Percentiles rank a stretch among this genome's conserved stretches.
phyloP scores from a whole-genome alignment of 306 rosid genomes.

The Alnus rubra region DNA sequence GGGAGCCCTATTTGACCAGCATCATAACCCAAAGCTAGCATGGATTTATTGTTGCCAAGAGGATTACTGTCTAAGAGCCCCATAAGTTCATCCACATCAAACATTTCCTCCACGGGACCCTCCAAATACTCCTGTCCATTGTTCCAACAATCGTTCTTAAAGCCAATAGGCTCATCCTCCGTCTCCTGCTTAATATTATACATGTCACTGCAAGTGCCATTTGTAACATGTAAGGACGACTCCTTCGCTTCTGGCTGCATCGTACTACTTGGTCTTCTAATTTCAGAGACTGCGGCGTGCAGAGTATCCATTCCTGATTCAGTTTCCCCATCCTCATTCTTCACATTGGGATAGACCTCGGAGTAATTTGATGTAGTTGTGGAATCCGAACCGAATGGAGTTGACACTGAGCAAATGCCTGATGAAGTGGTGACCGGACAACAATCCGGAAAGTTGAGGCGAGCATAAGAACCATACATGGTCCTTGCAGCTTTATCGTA shows the following conservation, averaged over 20 bases:
- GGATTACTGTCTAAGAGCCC: constrained; percentile 42
- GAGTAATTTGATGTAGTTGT: constrained; percentile 52
- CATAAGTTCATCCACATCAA: constrained; percentile 61
- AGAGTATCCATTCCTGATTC: constrained; percentile 2
- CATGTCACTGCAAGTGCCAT: constrained; percentile 32
- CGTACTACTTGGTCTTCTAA: constrained; percentile 23
- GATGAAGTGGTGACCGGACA: constrained; percentile 33
- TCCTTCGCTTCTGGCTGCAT: constrained; percentile 37
- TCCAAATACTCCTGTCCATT: constrained; percentile 29
- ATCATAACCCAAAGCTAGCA: constrained; percentile 25
- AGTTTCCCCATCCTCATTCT: constrained; percentile 36
- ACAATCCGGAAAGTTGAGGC: constrained; percentile 70
- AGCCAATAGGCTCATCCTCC: not conserved
- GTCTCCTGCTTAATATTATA: constrained; percentile 1
- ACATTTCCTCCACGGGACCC: constrained; percentile 56
- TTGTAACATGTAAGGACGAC: constrained; percentile 30
- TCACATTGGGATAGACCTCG: constrained; percentile 45
- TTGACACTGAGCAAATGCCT: constrained; percentile 42
- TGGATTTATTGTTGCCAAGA: constrained; percentile 18
- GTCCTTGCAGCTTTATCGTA: constrained; percentile 93
- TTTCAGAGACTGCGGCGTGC: constrained; percentile 26
- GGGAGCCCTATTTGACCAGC: constrained; percentile 28
- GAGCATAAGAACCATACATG: constrained; percentile 80
- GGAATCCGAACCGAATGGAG: constrained; percentile 50
- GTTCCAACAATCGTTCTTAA: not conserved